Conservation (phyloP, 495 filamentous ascomycete species). For the Tuber calosporum region DNA sequence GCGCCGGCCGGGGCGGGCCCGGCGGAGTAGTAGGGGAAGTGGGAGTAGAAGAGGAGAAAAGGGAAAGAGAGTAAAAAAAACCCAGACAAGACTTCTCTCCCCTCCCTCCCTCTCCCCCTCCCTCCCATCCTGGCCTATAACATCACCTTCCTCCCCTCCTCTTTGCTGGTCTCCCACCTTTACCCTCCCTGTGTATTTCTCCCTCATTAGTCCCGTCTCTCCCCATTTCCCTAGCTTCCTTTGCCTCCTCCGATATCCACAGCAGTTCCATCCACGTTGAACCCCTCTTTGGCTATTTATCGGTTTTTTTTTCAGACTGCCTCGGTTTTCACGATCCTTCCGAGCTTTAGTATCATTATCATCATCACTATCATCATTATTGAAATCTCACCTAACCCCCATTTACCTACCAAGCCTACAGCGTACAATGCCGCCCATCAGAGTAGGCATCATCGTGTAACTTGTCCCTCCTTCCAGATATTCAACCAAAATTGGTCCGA, state of each 20-base stretch:
- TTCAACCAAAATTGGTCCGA: neutral
- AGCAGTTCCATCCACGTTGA: neutral
- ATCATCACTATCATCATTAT: neutral
- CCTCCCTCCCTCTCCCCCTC: neutral
- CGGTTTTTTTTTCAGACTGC: neutral
- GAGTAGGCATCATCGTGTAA: conserved; percentile 32
- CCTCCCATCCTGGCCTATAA: neutral
- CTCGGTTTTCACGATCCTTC: neutral
- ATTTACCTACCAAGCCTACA: neutral
- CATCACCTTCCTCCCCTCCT: neutral
- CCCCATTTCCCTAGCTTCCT: neutral
- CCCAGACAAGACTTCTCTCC: neutral
- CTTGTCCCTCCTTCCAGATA: neutral
- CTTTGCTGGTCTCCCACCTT: neutral
- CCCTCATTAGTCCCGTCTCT: neutral
- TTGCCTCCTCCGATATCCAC: neutral
- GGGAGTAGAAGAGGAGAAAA: neutral
- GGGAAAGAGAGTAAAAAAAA: neutral
- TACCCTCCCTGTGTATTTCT: neutral
- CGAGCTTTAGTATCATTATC: neutral
- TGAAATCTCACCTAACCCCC: neutral
- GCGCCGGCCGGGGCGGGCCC: neutral
- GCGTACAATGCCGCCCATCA: conserved; percentile 21
- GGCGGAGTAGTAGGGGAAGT: neutral
- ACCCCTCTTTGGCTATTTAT: neutral